Conservation (phyloP, 2,329 filamentous ascomycete genomes). For the Exophiala viscosa region DNA sequence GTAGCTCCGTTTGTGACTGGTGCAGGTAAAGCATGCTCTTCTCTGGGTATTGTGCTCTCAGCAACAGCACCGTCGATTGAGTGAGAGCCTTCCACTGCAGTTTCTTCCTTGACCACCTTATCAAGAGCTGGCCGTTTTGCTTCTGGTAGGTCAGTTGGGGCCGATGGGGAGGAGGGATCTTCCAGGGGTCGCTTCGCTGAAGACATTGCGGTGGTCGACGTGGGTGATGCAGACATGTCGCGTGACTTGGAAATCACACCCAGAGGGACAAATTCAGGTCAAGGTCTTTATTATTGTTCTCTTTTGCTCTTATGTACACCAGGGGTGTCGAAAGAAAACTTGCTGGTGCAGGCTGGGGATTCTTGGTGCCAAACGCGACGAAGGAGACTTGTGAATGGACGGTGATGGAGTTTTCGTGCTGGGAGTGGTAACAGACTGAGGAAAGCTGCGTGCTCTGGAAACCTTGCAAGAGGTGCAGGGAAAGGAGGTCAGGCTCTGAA, state of each 20-base stretch:
- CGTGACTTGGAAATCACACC: constrained; percentile 32
- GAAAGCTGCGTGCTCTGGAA: constrained; percentile 20
- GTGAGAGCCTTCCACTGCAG: constrained; percentile 28
- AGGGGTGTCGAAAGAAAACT: constrained; percentile 84
- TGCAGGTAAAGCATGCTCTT: constrained; percentile 35
- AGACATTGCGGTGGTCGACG: constrained; percentile 41
- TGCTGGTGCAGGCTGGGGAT: constrained; percentile 65
- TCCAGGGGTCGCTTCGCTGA: constrained; percentile 85
- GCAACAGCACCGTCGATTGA: constrained; percentile 37
- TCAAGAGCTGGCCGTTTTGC: constrained; percentile 95
- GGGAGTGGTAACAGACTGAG: constrained; percentile 18
- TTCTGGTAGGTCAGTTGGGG: constrained; percentile 87
- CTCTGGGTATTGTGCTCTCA: constrained; percentile 3
- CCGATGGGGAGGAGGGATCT: constrained; percentile 91
- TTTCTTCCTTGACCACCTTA: constrained; percentile 73
- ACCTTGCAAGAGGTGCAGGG: constrained; percentile 19
- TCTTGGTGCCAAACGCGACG: constrained; percentile 19
- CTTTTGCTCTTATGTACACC: constrained; percentile 71
- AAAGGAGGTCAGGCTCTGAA: constrained; percentile 19
- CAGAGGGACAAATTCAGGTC: constrained; percentile 40
- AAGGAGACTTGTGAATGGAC: constrained; percentile 33
- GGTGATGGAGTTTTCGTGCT: constrained; percentile 18
- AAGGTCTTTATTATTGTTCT: constrained; percentile 55
- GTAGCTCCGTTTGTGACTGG: constrained; percentile 44
- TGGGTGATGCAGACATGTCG: constrained; percentile 68